phyloP scores from a whole-genome alignment of 2,329 filamentous ascomycete species.

The Dactylella cylindrospora region DNA sequence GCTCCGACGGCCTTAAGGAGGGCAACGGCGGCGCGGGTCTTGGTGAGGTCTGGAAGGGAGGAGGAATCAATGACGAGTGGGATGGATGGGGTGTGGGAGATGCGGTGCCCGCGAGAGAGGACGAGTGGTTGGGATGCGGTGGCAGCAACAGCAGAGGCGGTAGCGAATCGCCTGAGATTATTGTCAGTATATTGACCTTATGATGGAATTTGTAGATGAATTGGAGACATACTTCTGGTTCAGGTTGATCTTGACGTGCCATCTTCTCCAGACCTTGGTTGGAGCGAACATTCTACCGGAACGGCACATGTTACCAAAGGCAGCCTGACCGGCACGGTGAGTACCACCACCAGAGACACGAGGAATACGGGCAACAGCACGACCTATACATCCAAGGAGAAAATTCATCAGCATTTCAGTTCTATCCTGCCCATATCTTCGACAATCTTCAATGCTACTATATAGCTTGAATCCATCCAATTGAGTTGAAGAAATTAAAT shows the following conservation, averaged over 20 bases:
- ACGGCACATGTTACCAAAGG: conserved; percentile 99
- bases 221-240: conserved; percentile 76
- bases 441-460: conserved; percentile 12
- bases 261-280: conserved; percentile 99
- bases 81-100: conserved; percentile 89
- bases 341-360: conserved; percentile 99
- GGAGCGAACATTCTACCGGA: conserved; percentile 99
- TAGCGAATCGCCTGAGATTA: conserved; percentile 79
- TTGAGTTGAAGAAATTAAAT: conserved; percentile 51
- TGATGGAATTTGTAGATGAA: conserved; percentile 37
- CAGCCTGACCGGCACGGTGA: conserved; percentile 99
- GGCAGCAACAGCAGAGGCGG: conserved; percentile 93
- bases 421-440: conserved; percentile 5
- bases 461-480: not conserved
- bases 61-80: conserved; percentile 93
- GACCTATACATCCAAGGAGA: conserved; percentile 62
- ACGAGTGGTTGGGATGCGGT: conserved; percentile 93
- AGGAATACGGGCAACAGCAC: conserved; percentile 99
- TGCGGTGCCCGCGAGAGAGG: conserved; percentile 93
- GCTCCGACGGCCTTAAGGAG: conserved; percentile 92
- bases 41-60: conserved; percentile 78
- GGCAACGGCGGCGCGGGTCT: conserved; percentile 82
- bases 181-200: conserved; percentile 15
- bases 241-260: conserved; percentile 99
- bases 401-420: conserved; percentile 38